phyloP scores from a whole-genome alignment of 2,329 filamentous ascomycete genomes.

The Shiraia bambusicola region DNA sequence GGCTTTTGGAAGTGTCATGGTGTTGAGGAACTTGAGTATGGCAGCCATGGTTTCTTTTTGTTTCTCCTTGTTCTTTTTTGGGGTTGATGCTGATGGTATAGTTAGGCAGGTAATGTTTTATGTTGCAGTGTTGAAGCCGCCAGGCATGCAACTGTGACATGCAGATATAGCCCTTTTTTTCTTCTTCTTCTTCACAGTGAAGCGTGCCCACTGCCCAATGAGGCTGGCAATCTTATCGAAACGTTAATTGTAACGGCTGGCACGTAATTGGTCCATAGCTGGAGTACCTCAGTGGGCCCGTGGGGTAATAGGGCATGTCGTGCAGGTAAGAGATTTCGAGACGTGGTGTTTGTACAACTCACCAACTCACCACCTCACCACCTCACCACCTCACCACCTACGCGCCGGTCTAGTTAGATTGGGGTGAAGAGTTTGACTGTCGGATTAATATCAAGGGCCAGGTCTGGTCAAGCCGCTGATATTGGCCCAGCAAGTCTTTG shows the following conservation, averaged over 20 bases:
- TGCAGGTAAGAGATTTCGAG: slow-evolving; percentile 5
- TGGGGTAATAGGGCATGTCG: slow-evolving; percentile 10
- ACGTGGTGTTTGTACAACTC: slow-evolving; percentile 3
- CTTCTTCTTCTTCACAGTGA: no score
- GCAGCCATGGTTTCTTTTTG: no score
- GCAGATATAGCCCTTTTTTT: background rate
- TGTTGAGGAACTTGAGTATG: slow-evolving; percentile 1
- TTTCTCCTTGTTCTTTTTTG: no score
- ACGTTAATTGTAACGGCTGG: slow-evolving; percentile 8
- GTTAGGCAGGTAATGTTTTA: no score
- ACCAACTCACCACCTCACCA: no score
- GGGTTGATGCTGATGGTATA: no score
- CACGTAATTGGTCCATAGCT: slow-evolving; percentile 15
- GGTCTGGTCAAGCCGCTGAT: no score
- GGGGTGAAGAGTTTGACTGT: no score
- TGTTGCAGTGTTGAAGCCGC: background rate
- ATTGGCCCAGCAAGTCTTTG: no score
- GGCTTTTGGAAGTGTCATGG: background rate
- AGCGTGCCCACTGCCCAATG: background rate
- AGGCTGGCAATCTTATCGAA: background rate
- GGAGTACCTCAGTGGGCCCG: slow-evolving; percentile 30
- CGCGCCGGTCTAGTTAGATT: no score
- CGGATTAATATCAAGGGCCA: no score
- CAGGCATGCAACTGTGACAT: background rate
- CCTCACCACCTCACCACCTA: no score